Evolutionary conservation across 2,329 filamentous ascomycete species (phyloP).

Genomic region (Dactylella cylindrospora): DNA sequence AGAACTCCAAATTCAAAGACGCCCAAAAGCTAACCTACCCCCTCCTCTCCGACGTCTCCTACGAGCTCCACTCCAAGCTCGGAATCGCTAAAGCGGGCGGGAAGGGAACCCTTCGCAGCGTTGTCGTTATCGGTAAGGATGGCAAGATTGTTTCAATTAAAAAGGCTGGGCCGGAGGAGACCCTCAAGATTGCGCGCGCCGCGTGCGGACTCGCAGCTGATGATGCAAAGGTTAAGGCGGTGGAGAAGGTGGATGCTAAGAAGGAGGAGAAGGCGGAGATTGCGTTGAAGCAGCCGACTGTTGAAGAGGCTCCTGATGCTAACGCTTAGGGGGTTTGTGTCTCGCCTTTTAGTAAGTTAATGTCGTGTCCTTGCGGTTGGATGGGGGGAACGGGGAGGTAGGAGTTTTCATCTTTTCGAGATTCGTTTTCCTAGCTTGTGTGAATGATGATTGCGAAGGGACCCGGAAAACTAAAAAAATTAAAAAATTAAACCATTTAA

Average conservation of each 20-base stretch:
- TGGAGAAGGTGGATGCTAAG: conserved; percentile 10
- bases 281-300: conserved; percentile 36
- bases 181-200: conserved; percentile 45
- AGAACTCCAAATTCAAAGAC: conserved; percentile 87
- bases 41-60: conserved; percentile 77
- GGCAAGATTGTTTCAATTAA: conserved; percentile 46
- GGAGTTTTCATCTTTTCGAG: conserved; percentile 8
- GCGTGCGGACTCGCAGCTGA: conserved; percentile 42
- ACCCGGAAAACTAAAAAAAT: too few relatives aligned
- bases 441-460: too few relatives aligned
- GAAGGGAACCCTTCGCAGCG: conserved; percentile 78
- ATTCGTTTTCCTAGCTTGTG: conserved; percentile 33
- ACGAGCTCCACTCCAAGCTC: conserved; percentile 76
- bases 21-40: conserved; percentile 89
- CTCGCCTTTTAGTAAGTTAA: too few relatives aligned
- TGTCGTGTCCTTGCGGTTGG: too few relatives aligned
- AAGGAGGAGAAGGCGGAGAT: conserved; percentile 20
- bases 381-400: too few relatives aligned
- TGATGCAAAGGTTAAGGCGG: conserved; percentile 22
- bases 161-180: conserved; percentile 45
- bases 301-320: conserved; percentile 40
- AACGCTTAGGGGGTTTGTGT: conserved; percentile 13
- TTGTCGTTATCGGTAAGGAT: conserved; percentile 81
- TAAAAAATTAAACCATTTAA: too few relatives aligned
- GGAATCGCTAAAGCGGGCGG: conserved; percentile 72